Base-by-base conservation (phyloP, 768 basidiomycete genomes). In the Wakefieldia striispora region DNA sequence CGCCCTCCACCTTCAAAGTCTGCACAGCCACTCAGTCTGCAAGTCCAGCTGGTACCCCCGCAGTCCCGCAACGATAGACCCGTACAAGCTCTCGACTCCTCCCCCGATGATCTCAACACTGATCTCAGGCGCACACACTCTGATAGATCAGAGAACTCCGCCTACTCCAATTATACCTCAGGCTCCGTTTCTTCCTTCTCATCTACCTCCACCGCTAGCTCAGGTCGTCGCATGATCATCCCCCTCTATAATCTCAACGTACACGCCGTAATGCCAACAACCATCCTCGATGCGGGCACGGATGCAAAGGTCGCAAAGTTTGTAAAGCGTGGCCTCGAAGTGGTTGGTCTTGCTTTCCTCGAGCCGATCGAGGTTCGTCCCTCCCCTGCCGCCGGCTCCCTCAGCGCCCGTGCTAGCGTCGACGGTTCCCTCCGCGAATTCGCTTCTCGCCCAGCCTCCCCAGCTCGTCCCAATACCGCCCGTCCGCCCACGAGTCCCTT, bases 1-100 rank as follows among this genome's bases (percentile, higher is more conserved):
- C 83, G 90, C 43, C 94, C 94, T 5, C 92, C 92, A 3, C 91
- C 91, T 1, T 82, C 88, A 6, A 83, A 84, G 59, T 76, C 81
- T n/a, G 88, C 88, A 54, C 91, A 95, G 56, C 88, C 92, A 1
- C 75, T 95, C 38, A 94, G 95, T 64, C 76, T 95, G 1, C 94
- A 97, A 60, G 84, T 97, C 11, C 94, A 97, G 66, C 84, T 97
- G 36, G 86, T 95, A 1, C 89, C 90, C 6, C 36, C 77, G 70
- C 55, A 70, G 70, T 45, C 81, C 72, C 50, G 75, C 66, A 21
- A 63, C 53, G 71, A 73, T 16, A 70, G 68, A 10, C 70, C 64
- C 39, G 67, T 76, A 17, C 74, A 77, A 48, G 76, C 80, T 21
- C 61, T 76, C 40, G 80, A 82, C 51, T 54, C 64, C 33, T 63